Evolutionary conservation across 805 yeast genomes (phyloP).

Genomic region (Sugiyamaella marilandica): DNA sequence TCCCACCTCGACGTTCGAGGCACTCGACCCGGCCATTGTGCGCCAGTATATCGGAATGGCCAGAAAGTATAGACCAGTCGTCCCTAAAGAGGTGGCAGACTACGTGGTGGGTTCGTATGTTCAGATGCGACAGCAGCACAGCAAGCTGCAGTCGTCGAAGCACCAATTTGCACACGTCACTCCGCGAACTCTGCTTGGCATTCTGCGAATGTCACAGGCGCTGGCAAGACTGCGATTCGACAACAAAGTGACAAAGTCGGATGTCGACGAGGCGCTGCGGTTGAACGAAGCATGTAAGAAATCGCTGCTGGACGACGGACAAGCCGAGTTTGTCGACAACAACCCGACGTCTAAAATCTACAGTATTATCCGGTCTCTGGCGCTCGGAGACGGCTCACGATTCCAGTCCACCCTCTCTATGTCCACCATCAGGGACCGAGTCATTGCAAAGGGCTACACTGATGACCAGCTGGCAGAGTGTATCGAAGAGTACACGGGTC

Average conservation of each 20-base stretch:
- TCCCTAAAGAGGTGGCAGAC: constrained; percentile 78
- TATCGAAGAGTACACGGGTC: constrained; percentile 63
- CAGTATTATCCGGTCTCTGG: constrained; percentile 61
- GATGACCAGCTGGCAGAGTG: constrained; percentile 72
- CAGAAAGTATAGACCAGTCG: constrained; percentile 75
- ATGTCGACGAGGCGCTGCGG: constrained; percentile 94
- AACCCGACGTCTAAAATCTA: constrained; percentile 65
- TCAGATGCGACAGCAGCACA: constrained; percentile 87
- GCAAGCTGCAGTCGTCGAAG: constrained; percentile 62
- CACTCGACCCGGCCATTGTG: constrained; percentile 72
- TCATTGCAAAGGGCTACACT: constrained; percentile 78
- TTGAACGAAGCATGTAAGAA: constrained; percentile 81
- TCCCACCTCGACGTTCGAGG: constrained; percentile 66
- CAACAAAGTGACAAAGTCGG: constrained; percentile 62
- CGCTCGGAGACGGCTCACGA: constrained; percentile 38
- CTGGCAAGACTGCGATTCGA: constrained; percentile 84
- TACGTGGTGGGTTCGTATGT: constrained; percentile 83
- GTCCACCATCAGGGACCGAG: constrained; percentile 54
- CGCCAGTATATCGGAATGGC: constrained; percentile 88
- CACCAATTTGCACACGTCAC: constrained; percentile 87
- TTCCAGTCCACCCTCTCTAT: constrained; percentile 38
- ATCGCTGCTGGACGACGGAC: constrained; percentile 54
- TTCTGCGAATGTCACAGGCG: constrained; percentile 90
- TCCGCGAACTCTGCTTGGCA: constrained; percentile 89
- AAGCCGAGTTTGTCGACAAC: constrained; percentile 41